These are phyloP conservation scores for Vicia faba DNA, from an alignment of 306 rosid genomes.

Conservation along the genomic window DNA sequence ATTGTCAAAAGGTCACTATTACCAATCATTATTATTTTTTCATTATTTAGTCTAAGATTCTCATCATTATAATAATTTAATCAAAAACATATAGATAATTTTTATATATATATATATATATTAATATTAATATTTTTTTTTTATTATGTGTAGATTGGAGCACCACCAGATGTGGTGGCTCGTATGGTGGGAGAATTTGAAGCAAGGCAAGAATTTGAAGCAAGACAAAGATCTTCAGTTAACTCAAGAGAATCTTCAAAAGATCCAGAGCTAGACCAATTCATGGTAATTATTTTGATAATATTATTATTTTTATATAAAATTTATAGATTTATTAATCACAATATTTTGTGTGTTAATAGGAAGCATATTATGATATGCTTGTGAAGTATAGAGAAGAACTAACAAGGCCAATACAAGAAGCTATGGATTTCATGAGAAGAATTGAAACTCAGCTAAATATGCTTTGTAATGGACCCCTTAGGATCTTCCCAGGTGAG, in stretches of 20 bases:
- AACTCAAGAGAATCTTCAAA: constrained; percentile 59
- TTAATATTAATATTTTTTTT: neutral
- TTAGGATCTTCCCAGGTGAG: constrained; percentile 71
- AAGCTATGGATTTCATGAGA: constrained; percentile 95
- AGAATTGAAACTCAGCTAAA: constrained; percentile 82
- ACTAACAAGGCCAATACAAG: constrained; percentile 89
- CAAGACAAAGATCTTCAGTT: constrained; percentile 71
- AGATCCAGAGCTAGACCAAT: constrained; percentile 97
- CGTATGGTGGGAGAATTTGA: constrained; percentile 72
- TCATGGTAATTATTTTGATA: constrained; percentile 57
- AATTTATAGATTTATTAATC: too few species aligned
- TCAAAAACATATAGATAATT: neutral
- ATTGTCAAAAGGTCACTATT: constrained; percentile 82
- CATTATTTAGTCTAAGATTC: too few species aligned
- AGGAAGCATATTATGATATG: constrained; percentile 97
- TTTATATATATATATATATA: neutral
- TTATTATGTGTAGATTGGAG: constrained; percentile 64
- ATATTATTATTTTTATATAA: too few species aligned
- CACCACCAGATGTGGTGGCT: constrained; percentile 86
- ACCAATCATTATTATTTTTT: neutral
- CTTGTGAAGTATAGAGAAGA: constrained; percentile 92
- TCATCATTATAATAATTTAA: neutral
- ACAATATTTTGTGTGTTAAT: neutral
- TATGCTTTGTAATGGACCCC: constrained; percentile 66
- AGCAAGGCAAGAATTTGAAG: constrained; percentile 75